Base-by-base conservation (phyloP, 768 basidiomycete species). In the Boletus reticulatus region DNA sequence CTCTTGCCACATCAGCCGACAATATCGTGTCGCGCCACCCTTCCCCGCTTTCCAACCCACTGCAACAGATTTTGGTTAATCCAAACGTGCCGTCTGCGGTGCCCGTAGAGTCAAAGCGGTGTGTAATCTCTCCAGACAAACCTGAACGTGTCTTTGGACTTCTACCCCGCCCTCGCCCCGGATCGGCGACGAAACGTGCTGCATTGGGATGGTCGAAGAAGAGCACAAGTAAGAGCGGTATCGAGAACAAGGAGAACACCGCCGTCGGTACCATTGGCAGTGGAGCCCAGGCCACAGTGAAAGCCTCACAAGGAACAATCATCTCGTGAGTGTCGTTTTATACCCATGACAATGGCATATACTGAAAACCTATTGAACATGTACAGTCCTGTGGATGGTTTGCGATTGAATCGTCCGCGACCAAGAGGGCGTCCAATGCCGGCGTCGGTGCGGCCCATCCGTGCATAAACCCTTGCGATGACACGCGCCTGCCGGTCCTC, bases 161-260 rank as follows among this genome's bases (percentile, higher is more conserved):
- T 14, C 61, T 64, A 4, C 47, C 72, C 6, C 80, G 84, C 11
- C 78, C 84, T 16, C 75, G 81, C 24, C 81, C 84, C 44, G 77
- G 73, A 4, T 84, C 84, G 0, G 77, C 73, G n/a, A 75, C 81
- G 0, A 76, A 85, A 13, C 76, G 85, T n/a, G 76, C 73, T 0
- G 80, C 81, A 0, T 74, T 83, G 1, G 88, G 87, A 2, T 84
- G 80, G 84, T 72, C 83, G 41, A 89, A 89, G 72, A 80, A 83
- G 36, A 82, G 78, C 60, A 75, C 72, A 0, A 80, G 78, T 31
- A 70, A 84, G 75, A 70, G 72, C 66, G 55, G 80, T 69, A 49
- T 75, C 64, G 84, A 82, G 55, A 80, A 80, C 60, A 81, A 85
- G 67, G 83, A 85, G 68, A 84, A 84, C 42, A 52, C 59, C 31